Evolutionary conservation across 768 basidiomycete genomes (phyloP).

Genomic region (Cyclocybe aegerita): DNA sequence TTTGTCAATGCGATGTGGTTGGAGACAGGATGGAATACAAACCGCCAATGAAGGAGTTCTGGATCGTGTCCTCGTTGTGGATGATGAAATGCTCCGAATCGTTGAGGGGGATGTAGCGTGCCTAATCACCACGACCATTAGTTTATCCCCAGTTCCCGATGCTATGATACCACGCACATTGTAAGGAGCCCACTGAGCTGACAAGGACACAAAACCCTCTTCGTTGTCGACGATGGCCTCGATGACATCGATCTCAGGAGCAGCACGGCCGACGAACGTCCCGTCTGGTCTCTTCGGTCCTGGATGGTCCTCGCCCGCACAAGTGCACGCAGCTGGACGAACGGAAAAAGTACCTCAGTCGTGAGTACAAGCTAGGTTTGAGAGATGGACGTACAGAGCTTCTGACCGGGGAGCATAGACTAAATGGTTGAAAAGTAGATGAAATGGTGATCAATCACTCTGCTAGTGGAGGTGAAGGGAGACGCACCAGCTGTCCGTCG

Average conservation of each 20-base stretch:
- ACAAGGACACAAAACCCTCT: slow-evolving; percentile 37
- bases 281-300: slow-evolving; percentile 46
- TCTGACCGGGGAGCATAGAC: slow-evolving; percentile 75
- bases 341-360: background rate
- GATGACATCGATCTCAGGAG: slow-evolving; percentile 73
- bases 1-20: no score
- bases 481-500: slow-evolving; percentile 35
- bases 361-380: background rate
- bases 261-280: slow-evolving; percentile 56
- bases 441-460: background rate
- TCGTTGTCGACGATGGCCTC: slow-evolving; percentile 46
- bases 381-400: slow-evolving; percentile 25
- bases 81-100: no score
- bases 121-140: no score
- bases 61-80: no score
- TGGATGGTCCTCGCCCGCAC: slow-evolving; percentile 43
- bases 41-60: slow-evolving; percentile 52
- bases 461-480: background rate
- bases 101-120: no score
- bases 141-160: background rate
- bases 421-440: slow-evolving; percentile 8
- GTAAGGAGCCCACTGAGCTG: slow-evolving; percentile 57
- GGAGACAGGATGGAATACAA: slow-evolving; percentile 26
- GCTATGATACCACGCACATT: slow-evolving; percentile 36
- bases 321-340: slow-evolving; percentile 36